Evolutionary conservation across 1,284 basidiomycete genomes (phyloP).

Genomic region (Trichosporon sp.): DNA sequence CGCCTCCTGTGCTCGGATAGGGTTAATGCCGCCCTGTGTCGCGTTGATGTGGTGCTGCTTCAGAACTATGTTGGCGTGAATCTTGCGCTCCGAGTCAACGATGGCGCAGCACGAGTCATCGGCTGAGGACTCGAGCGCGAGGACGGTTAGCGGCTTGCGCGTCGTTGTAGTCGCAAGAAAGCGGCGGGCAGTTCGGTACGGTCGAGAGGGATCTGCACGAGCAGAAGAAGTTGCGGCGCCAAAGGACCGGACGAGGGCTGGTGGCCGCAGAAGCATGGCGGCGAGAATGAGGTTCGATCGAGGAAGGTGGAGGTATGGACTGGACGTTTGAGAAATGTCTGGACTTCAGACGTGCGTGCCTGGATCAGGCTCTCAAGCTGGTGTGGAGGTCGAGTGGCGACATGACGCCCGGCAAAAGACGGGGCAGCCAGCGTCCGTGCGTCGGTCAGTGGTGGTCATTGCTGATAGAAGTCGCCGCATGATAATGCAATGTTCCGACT

Average conservation of each 20-base stretch:
- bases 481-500: neutral
- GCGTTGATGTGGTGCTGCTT: slow-evolving; percentile 66
- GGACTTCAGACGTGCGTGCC: slow-evolving; percentile 5
- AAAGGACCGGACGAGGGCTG: neutral
- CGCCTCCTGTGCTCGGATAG: slow-evolving; percentile 70
- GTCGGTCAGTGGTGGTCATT: neutral
- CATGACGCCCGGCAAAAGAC: neutral
- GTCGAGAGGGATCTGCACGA: neutral
- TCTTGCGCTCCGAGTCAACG: slow-evolving; percentile 67
- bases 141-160: slow-evolving; percentile 60
- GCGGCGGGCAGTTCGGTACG: neutral
- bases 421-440: neutral
- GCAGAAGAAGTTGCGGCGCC: neutral
- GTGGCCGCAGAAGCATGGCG: neutral
- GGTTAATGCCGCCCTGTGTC: slow-evolving; percentile 78
- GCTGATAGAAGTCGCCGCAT: neutral
- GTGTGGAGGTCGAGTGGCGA: neutral
- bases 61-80: slow-evolving; percentile 79
- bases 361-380: neutral
- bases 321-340: slow-evolving; percentile 5
- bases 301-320: slow-evolving; percentile 1
- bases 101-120: slow-evolving; percentile 88
- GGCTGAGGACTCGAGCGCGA: slow-evolving; percentile 76
- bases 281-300: neutral
- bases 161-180: neutral